Evolutionary conservation across 306 rosid species (phyloP).

Genomic region (Fragaria nilgerrensis): DNA sequence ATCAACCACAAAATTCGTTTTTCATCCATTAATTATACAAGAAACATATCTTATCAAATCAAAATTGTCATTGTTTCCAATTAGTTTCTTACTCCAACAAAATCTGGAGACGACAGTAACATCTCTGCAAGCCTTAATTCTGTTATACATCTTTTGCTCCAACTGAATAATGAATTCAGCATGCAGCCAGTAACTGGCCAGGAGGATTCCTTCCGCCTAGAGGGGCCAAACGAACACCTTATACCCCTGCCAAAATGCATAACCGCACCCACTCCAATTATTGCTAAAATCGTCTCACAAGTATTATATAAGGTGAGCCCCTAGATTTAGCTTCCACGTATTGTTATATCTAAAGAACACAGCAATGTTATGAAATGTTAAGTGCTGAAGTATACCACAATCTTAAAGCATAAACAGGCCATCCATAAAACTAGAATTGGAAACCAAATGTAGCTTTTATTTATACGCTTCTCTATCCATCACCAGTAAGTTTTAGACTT

Average conservation of each 20-base stretch:
- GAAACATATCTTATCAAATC: not conserved
- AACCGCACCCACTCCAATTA: conserved; percentile 11
- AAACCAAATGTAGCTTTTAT: not conserved
- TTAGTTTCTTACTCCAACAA: conserved; percentile 7
- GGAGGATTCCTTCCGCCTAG: conserved; percentile 9
- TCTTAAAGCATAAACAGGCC: not conserved
- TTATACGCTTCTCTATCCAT: not conserved
- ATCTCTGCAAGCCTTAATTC: conserved; percentile 8
- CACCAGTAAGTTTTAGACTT: not conserved
- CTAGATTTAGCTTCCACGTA: not conserved
- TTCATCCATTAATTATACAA: not conserved
- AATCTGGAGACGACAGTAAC: not conserved
- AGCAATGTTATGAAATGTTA: not conserved
- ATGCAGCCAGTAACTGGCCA: not conserved
- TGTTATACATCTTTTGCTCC: conserved; percentile 5
- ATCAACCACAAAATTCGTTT: not conserved
- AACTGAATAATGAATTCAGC: not conserved
- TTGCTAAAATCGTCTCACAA: not conserved
- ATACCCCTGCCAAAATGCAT: conserved; percentile 35
- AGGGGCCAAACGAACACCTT: conserved; percentile 28
- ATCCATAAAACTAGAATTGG: not conserved
- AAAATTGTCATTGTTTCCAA: not conserved
- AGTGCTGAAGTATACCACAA: not conserved
- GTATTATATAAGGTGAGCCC: not conserved
- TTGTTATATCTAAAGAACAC: not conserved